Evolutionary conservation across 352 stramenopile genomes (phyloP), one percentile per base, ranked within the genome.

Genomic region (Globisporangium sylvaticum): DNA sequence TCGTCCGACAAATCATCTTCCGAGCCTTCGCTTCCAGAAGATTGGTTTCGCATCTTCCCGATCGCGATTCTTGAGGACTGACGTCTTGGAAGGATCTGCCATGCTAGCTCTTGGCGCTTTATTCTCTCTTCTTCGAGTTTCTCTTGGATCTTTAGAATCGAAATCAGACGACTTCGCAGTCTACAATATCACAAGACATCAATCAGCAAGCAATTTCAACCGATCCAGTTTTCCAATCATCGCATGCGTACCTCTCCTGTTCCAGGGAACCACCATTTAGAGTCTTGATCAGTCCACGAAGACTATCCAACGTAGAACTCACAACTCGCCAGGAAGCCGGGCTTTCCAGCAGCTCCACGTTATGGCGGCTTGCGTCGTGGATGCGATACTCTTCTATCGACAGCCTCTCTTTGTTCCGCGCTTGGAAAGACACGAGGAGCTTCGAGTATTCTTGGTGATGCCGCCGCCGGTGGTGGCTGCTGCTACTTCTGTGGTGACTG

Each of bases 51-150:
- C 74, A 96, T 92, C 67, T 79, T 86, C 4, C 77, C 77, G 10
- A 94, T 93, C 25, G 88, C 88, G 31, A 94, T 89, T 9, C 88
- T 84, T 34, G 88, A 96, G 27, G 88, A 96, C 64, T 93, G 83
- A 9, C 88, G 79, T 2, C 86, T 80, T n/a, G 88, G 86, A 34
- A 96, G 65, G 31, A 90, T 80, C 62, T 94, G 87, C 83, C 82
- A 94, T 9, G 77, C 71, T 15, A 91, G 68, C 57, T 92, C 83
- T 48, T 87, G 84, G 58, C 91, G 85, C 61, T 90, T 91, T 10
- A 74, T 66, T 22, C 79, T 67, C 68, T 92, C 70, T 22, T 86
- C 71, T 34, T 93, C 79, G 25, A 84, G 64, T 56, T 87, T 90
- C 60, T 94, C 86, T 71, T 92, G 78, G 24, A 74, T 73, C 67